Evolutionary conservation across 805 yeast species (phyloP).

Genomic region (Ogataea ramenticola): DNA sequence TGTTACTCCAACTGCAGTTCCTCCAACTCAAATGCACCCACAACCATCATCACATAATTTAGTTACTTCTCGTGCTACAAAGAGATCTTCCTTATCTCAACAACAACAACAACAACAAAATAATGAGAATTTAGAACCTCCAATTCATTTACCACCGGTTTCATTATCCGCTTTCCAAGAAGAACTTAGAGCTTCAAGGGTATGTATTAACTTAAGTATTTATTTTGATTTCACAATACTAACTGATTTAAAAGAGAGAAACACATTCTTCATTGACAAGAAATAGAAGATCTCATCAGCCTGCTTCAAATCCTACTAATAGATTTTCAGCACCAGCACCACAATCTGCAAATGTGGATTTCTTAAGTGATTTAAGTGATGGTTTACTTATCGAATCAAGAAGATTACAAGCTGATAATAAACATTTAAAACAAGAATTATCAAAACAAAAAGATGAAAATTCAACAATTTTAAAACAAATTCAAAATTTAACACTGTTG

Average conservation of each 20-base stretch:
- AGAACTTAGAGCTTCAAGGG: constrained; percentile 2
- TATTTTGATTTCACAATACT: background rate
- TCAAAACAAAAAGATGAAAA: constrained; percentile 37
- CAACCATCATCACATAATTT: background rate
- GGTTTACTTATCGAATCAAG: constrained; percentile 65
- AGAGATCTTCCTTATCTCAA: background rate
- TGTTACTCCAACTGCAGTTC: background rate
- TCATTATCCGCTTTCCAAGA: background rate
- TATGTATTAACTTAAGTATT: background rate
- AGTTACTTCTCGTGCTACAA: background rate
- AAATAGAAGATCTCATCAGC: background rate
- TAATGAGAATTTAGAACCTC: background rate
- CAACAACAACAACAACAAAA: no score
- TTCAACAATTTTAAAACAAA: constrained; percentile 27
- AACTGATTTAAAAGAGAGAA: background rate
- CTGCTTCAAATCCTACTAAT: background rate
- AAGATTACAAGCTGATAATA: constrained; percentile 58
- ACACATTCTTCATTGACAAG: background rate
- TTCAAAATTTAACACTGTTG: constrained; percentile 27
- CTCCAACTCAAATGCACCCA: background rate
- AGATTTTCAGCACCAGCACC: constrained; percentile 1
- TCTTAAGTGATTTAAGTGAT: constrained; percentile 69
- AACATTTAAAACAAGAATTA: constrained; percentile 35
- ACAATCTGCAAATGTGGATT: constrained; percentile 51
- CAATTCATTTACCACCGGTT: background rate